Evolutionary conservation across 2,329 filamentous ascomycete species (phyloP), one percentile per base, ranked within the genome.

Genomic region (Fusarium subglutinans): DNA sequence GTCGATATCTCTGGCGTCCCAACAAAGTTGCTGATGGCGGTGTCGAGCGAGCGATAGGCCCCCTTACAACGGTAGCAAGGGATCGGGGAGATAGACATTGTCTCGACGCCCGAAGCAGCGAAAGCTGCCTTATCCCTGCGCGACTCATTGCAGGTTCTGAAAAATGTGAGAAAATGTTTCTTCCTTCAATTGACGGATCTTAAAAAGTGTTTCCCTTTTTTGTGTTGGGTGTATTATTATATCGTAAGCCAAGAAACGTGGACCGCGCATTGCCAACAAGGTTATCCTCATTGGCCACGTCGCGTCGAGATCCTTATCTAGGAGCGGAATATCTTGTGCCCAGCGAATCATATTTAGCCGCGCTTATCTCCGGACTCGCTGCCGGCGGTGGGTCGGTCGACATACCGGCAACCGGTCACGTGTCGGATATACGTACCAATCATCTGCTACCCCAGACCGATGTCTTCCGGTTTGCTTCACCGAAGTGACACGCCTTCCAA

Each of bases 111-210:
- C 57, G 72, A 63, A 74, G 63, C 72, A 74, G 68, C 69, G 63
- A 69, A 37, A 72, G 64, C 60, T 74, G 72, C 68, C 37, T 71
- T 35, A 75, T 66, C 72, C 72, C 72, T 51, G 37, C 59, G 9
- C 72, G 63, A 53, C 61, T 74, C 72, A 74, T 74, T 45, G 37
- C 47, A 55, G 54, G 43, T 43, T 33, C 15, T 20, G 15, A 38
- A 47, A 43, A 41, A 5, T 5, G n/a, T 12, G 33, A 38, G 11
- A 48, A 14, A 28, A 26, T 44, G 8, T 26, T 37, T 14, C 8
- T 40, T 54, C 14, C 14, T 54, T 54, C 41, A 26, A 28, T 24
- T n/a, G 41, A 33, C 28, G 17, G 30, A 20, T 53, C 44, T 30
- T 30, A 24, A 28, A 41, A 37, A 33, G 28, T 47, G 47, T 48